Conservation (phyloP, 352 stramenopile species). For the Peronospora tabacina region DNA sequence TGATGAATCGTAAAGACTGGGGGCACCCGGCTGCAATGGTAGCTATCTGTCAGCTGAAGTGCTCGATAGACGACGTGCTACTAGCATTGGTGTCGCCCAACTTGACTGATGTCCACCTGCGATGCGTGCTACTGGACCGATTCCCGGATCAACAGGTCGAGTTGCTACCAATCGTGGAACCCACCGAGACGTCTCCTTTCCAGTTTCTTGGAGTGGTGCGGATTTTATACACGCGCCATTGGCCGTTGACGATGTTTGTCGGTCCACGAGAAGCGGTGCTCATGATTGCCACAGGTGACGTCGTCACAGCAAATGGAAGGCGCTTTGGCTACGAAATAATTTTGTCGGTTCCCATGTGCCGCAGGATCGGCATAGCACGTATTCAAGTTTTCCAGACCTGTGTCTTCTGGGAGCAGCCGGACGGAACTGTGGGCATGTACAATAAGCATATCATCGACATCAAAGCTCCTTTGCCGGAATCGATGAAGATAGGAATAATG, state of each 20-base stretch:
- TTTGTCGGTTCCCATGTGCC: conserved; percentile 15
- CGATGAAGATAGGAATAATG: conserved; percentile 20
- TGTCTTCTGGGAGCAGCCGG: conserved; percentile 26
- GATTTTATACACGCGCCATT: conserved; percentile 22
- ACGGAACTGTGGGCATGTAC: conserved; percentile 23
- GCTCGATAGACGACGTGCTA: conserved; percentile 20
- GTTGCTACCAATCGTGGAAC: conserved; percentile 10
- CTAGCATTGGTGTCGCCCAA: conserved; percentile 16
- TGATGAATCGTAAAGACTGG: conserved; percentile 21
- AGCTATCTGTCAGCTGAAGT: conserved; percentile 13
- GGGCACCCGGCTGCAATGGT: conserved; percentile 19
- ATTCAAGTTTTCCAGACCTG: conserved; percentile 18
- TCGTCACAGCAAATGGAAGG: conserved; percentile 14
- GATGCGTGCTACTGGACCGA: conserved; percentile 17
- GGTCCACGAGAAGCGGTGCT: conserved; percentile 19
- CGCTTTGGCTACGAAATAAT: conserved; percentile 25
- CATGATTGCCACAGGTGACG: conserved; percentile 15
- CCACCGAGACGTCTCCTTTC: conserved; percentile 12
- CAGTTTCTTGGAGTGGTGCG: conserved; percentile 15
- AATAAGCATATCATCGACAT: conserved; percentile 25
- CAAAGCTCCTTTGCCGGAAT: conserved; percentile 10
- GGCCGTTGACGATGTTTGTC: conserved; percentile 21
- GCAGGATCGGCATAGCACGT: conserved; percentile 5
- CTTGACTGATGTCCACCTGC: conserved; percentile 11
- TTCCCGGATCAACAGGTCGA: conserved; percentile 8